These are phyloP conservation scores for Entamoeba dispar DNA, from an alignment of 208 protist genomes.

Conservation along the genomic window DNA sequence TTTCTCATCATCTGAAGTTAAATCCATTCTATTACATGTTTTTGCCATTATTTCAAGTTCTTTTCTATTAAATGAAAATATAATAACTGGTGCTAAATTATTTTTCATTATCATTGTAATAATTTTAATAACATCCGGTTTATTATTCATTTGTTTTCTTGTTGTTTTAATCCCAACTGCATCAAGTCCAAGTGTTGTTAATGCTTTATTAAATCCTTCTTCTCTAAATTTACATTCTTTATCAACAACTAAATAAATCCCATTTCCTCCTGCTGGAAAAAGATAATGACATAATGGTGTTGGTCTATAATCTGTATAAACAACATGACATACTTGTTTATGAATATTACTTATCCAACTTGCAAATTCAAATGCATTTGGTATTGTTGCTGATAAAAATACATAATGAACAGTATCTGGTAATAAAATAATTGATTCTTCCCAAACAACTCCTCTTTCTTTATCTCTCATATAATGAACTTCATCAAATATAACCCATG, in stretches of 20 bases:
- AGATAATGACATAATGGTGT: slow-evolving; percentile 75
- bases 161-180: background rate
- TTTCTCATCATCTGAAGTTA: background rate
- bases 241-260: slow-evolving; percentile 81
- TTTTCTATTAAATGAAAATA: slow-evolving; percentile 88
- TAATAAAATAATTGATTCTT: slow-evolving; percentile 97
- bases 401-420: slow-evolving; percentile 85
- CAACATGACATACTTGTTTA: slow-evolving; percentile 78
- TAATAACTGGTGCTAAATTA: slow-evolving; percentile 83
- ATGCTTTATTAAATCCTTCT: background rate
- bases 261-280: slow-evolving; percentile 31
- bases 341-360: slow-evolving; percentile 76
- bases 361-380: slow-evolving; percentile 97
- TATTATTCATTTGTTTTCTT: background rate
- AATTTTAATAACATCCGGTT: slow-evolving; percentile 42
- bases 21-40: background rate
- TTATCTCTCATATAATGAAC: slow-evolving; percentile 94
- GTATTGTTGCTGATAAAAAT: slow-evolving; percentile 99
- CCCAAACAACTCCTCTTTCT: slow-evolving; percentile 95
- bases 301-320: slow-evolving; percentile 95
- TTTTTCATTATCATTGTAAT: slow-evolving; percentile 80
- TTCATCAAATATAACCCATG: slow-evolving; percentile 95
- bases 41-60: slow-evolving; percentile 61
- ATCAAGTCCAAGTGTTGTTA: background rate
- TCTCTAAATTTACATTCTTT: slow-evolving; percentile 46